phyloP scores from a whole-genome alignment of 805 yeast species.

The Teunomyces panamensis region DNA sequence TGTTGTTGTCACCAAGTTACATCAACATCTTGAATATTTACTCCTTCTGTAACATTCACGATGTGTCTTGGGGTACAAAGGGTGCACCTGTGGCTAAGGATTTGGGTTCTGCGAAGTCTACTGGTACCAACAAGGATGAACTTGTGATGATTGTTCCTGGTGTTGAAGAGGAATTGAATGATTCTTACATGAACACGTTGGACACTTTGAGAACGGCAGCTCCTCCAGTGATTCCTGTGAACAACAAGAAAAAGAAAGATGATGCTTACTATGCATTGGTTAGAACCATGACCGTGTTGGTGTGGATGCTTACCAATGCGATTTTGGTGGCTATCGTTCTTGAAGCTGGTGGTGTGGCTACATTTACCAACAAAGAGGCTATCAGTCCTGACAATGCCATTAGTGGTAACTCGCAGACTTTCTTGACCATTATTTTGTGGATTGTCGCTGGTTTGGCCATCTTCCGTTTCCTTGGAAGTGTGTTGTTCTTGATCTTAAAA shows the following conservation, averaged over 20 bases:
- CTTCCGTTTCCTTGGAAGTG: constrained; percentile 76
- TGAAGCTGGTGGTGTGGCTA: constrained; percentile 74
- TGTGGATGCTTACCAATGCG: constrained; percentile 88
- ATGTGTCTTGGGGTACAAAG: constrained; percentile 96
- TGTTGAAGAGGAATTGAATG: constrained; percentile 71
- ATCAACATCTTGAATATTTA: constrained; percentile 89
- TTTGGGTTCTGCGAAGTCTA: constrained; percentile 79
- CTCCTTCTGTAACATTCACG: constrained; percentile 95
- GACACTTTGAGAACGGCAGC: constrained; percentile 48
- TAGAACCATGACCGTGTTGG: constrained; percentile 81
- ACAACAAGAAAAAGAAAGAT: constrained; percentile 34
- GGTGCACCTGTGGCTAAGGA: constrained; percentile 68
- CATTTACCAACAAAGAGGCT: constrained; percentile 29
- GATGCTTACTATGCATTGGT: constrained; percentile 87
- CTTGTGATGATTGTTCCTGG: constrained; percentile 58
- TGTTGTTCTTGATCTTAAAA: constrained; percentile 49
- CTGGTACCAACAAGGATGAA: constrained; percentile 33
- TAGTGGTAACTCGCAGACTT: constrained; percentile 53
- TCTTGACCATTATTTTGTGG: constrained; percentile 86
- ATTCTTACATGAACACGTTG: constrained; percentile 63
- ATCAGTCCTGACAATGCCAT: constrained; percentile 28
- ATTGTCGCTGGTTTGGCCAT: constrained; percentile 87
- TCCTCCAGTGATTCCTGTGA: constrained; percentile 32
- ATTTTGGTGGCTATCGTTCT: constrained; percentile 79
- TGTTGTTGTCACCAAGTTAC: constrained; percentile 83